These are phyloP conservation scores for Lasiosphaeria hispida DNA, from an alignment of 495 filamentous ascomycete genomes.

Conservation along the genomic window DNA sequence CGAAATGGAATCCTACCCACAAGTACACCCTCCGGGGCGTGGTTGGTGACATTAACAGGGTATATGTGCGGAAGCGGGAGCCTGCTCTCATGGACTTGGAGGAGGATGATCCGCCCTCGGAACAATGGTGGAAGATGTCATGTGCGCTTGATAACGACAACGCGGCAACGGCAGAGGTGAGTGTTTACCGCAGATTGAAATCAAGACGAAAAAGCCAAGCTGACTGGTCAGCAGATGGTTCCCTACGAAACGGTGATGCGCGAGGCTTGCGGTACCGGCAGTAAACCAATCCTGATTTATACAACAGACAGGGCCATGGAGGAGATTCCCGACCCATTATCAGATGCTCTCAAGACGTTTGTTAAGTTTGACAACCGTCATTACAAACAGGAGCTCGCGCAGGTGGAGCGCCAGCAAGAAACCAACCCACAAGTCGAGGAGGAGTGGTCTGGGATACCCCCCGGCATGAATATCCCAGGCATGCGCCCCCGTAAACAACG, in stretches of 20 bases:
- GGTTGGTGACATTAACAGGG: constrained; percentile 30
- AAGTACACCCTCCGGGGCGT: constrained; percentile 44
- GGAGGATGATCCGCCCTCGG: constrained; percentile 13
- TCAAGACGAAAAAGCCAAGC: neutral
- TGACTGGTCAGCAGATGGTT: constrained; percentile 25
- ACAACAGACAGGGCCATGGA: constrained; percentile 41
- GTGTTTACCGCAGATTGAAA: neutral
- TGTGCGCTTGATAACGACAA: constrained; percentile 25
- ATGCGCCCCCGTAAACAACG: constrained; percentile 20
- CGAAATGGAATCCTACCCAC: constrained; percentile 37
- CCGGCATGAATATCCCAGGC: neutral
- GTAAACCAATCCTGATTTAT: constrained; percentile 41
- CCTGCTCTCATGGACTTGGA: constrained; percentile 21
- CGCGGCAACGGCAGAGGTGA: constrained; percentile 37
- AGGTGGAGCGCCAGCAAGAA: constrained; percentile 22
- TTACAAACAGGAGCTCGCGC: constrained; percentile 42
- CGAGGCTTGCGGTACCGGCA: constrained; percentile 32
- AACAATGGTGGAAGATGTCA: constrained; percentile 47
- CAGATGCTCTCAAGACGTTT: constrained; percentile 42
- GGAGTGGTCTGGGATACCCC: constrained; percentile 7
- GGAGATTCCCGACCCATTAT: constrained; percentile 31
- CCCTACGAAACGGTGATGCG: constrained; percentile 31
- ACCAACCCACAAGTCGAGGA: constrained; percentile 13
- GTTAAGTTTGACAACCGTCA: constrained; percentile 43
- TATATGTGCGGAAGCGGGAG: constrained; percentile 39